phyloP scores from a whole-genome alignment of 2,329 filamentous ascomycete genomes.

The Fusarium tjaetaba region DNA sequence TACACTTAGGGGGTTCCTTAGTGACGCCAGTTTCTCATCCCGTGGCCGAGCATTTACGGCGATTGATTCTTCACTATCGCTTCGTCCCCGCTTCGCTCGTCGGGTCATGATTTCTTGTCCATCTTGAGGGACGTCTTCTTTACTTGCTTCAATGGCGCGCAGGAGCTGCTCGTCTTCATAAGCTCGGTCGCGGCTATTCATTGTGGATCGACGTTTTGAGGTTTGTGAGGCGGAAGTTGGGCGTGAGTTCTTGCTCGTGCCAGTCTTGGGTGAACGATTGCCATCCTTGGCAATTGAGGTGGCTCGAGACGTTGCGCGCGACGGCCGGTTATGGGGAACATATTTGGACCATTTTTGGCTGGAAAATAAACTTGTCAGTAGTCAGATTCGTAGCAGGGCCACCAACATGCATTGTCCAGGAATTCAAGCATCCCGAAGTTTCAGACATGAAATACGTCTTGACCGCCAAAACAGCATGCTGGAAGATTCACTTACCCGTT shows the following conservation, averaged over 20 bases:
- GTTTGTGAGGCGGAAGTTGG: constrained; percentile 60
- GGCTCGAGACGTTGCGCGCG: constrained; percentile 68
- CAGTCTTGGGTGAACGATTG: constrained; percentile 71
- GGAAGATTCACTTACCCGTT: constrained; percentile 77
- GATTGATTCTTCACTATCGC: constrained; percentile 93
- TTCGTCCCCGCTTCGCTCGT: constrained; percentile 83
- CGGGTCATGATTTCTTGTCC: constrained; percentile 64
- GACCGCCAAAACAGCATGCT: not conserved
- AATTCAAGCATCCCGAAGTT: not conserved
- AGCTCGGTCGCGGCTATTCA: constrained; percentile 95
- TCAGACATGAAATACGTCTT: not conserved
- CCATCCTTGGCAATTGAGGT: constrained; percentile 63
- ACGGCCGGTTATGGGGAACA: constrained; percentile 66
- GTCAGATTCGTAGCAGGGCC: not conserved
- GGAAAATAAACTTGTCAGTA: constrained; percentile 49
- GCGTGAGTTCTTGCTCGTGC: constrained; percentile 65
- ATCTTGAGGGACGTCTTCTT: constrained; percentile 73
- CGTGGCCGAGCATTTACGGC: constrained; percentile 22
- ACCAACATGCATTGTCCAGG: not conserved
- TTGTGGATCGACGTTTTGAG: constrained; percentile 88
- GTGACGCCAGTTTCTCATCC: constrained; percentile 38
- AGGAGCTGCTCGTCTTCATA: constrained; percentile 94
- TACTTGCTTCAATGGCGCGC: constrained; percentile 94
- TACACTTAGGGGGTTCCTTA: constrained; percentile 73
- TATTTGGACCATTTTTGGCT: constrained; percentile 76